phyloP scores from a whole-genome alignment of 805 yeast genomes.

The Candida hungchunana region DNA sequence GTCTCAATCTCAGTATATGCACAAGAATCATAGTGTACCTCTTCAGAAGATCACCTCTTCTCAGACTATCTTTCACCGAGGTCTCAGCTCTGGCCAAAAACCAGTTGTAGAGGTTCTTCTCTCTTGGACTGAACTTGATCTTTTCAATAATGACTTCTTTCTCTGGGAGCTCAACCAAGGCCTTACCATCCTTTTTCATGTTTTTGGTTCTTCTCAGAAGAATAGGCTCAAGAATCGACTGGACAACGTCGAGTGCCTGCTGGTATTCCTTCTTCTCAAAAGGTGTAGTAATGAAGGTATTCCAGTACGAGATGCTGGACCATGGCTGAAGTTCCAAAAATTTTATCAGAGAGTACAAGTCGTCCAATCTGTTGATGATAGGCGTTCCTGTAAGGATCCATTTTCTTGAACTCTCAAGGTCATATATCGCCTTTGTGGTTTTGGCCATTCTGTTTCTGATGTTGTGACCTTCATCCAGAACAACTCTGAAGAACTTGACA shows the following conservation, averaged over 20 bases:
- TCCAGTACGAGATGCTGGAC: constrained; percentile 84
- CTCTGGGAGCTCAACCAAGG: constrained; percentile 70
- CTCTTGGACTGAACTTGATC: constrained; percentile 62
- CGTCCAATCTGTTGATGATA: constrained; percentile 82
- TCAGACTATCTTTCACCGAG: constrained; percentile 55
- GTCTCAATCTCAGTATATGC: constrained; percentile 79
- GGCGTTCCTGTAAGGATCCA: constrained; percentile 96
- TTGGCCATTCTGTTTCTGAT: constrained; percentile 76
- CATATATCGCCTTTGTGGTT: constrained; percentile 74
- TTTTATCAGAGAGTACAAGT: constrained; percentile 70
- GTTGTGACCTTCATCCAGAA: constrained; percentile 87
- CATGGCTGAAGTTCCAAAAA: constrained; percentile 85
- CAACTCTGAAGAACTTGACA: constrained; percentile 68
- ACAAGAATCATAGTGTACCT: constrained; percentile 77
- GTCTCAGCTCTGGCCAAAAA: constrained; percentile 62
- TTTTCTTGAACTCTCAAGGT: constrained; percentile 55
- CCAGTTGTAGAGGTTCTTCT: constrained; percentile 61
- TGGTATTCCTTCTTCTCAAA: constrained; percentile 69
- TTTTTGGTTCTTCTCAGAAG: constrained; percentile 79
- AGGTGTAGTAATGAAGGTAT: constrained; percentile 76
- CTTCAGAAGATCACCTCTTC: constrained; percentile 62
- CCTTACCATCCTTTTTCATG: constrained; percentile 76
- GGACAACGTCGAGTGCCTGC: constrained; percentile 79
- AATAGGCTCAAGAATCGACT: constrained; percentile 78
- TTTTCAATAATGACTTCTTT: constrained; percentile 69